Evolutionary conservation across 306 rosid genomes (phyloP), one percentile per base, ranked within the genome.

Genomic region (Canavalia ensiformis): DNA sequence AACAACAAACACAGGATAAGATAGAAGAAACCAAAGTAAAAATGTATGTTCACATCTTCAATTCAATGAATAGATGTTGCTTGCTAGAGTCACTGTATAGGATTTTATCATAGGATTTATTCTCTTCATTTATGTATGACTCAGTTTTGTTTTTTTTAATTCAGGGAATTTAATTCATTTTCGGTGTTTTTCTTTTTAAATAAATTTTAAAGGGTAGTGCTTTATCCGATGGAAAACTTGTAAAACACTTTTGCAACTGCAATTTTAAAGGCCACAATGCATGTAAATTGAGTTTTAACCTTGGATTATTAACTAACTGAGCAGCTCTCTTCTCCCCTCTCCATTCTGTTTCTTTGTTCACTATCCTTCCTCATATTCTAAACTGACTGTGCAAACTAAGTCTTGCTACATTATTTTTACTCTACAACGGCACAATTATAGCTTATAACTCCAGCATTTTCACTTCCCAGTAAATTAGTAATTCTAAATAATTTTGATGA

Each of bases 401-500:
- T 52, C 50, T 13, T 52, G 62, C 79, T 18, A 60, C 56, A 77
- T 65, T 58, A 51, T 3, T 49, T 82, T 49, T 60, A 18, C 60
- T 67, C 55, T 33, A 51, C 60, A 31, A 30, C 8, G 44, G 9
- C 72, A 18, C 72, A 65, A 68, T 28, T 56, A 44, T 50, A n/a
- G 34, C 42, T 64, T 18, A 18, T 63, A 55, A 51, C 30, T 54
- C 75, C 31, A 41, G 55, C 63, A 47, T 41, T 33, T 34, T 70
- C 25, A 51, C 54, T 54, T 50, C 46, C 52, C 65, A 44, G 8
- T 39, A 18, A 39, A 39, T 39, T 39, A 2, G 2, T 30, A 33
- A 52, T 45, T 13, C 11, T 52, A 62, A 29, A 50, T 45, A 73
- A 39, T 29, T 62, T 37, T 42, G 28, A 13, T 30, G 12, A 45